A percentile compares a stretch with the other conserved stretches of the same genome.
Conservation (phyloP, 1,284 basidiomycete species). For the Rhodotorula sp. region DNA sequence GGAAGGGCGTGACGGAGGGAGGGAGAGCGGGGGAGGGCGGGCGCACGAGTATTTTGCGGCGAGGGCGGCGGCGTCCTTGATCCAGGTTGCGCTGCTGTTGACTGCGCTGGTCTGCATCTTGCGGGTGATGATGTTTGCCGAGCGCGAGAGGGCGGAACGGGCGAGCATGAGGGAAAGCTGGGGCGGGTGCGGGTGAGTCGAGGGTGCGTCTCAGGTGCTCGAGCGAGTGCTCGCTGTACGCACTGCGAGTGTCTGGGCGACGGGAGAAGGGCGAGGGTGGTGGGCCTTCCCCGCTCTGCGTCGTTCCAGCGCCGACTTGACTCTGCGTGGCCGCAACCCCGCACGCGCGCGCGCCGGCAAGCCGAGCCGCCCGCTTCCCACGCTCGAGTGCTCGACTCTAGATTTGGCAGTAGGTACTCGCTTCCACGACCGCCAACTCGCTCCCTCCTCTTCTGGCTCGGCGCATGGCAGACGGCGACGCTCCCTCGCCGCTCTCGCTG, state of each 20-base stretch:
- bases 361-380: too few relatives aligned
- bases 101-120: conserved; percentile 19
- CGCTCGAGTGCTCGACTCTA: too few relatives aligned
- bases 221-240: too few relatives aligned
- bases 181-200: neutral
- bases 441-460: neutral
- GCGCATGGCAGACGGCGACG: neutral
- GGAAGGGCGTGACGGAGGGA: neutral
- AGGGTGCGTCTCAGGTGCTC: neutral
- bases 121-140: conserved; percentile 25
- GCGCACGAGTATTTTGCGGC: neutral
- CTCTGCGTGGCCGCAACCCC: too few relatives aligned
- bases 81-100: conserved; percentile 27
- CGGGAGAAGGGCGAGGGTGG: too few relatives aligned
- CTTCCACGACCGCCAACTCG: neutral
- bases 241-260: too few relatives aligned
- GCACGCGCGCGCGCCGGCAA: too few relatives aligned
- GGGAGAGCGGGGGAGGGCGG: neutral
- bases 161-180: conserved; percentile 21
- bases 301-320: too few relatives aligned
- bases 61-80: conserved; percentile 30
- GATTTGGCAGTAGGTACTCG: neutral
- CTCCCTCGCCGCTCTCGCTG: neutral
- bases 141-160: conserved; percentile 23
- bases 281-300: too few relatives aligned